Base-by-base conservation (phyloP, 2,329 filamentous ascomycete species). In the Fonsecaea monophora region DNA sequence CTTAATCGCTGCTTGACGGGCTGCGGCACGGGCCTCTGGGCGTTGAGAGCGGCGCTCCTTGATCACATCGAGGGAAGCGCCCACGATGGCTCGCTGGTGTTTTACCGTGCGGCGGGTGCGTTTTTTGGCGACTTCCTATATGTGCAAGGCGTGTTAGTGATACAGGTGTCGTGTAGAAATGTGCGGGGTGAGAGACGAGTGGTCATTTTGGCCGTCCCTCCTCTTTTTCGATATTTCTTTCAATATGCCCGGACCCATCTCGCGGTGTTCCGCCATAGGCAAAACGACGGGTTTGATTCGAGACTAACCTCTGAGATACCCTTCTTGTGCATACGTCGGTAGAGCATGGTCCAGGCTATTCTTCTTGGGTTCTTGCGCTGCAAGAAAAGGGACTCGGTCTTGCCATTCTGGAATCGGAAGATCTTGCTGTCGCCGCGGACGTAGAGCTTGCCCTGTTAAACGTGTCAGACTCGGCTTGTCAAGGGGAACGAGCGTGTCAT, bases 281-380 rank as follows among this genome's bases (percentile, higher is more conserved):
- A 34, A 34, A 34, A 10, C 30, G 53, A 55, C n/a, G 12, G 30
- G 0, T 8, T 34, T 10, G 38, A 35, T 30, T 38, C 40, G 58
- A 35, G 42, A 82, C 91, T 86, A 90, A 98, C 95, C 94, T 99
- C 95, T 88, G 94, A 96, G 86, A 98, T 96, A 90, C 95, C 95
- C 93, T 99, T 99, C 89, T 94, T 95, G 91, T 97, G 94, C 87
- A 96, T 92, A 85, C 94, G 92, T 84, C 95, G 90, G 92, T 92
- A 99, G 74, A 99, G 92, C 78, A 94, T 90, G 76, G 95, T 99
- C 95, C 95, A 99, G 77, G 94, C 90, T 84, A 99, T 98, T 83
- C 94, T 93, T 84, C 95, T 94, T 82, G 95, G 95, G 90, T 99
- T 99, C 92, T 99, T 99, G 89, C 95, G 94, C 89, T 99, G 95